Evolutionary conservation across 139 green algal genomes (phyloP), one percentile per base, ranked within the genome.

Genomic region (Picochlorum sp.): DNA sequence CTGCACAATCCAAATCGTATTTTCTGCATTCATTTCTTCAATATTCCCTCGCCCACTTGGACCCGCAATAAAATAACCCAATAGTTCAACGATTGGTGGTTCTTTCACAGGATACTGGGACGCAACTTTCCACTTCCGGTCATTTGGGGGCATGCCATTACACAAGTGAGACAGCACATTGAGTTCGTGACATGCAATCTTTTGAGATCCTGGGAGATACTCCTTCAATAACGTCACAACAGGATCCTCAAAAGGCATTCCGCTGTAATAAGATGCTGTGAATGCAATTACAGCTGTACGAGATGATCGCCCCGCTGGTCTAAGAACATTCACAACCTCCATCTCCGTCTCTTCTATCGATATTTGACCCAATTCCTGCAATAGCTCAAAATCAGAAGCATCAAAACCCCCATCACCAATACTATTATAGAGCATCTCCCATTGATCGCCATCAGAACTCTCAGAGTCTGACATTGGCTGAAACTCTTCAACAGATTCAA

Each of bases 1-100:
- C 68, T 85, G 83, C 30, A 92, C 85, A 63, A 92, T 71, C 84
- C 84, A 92, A 5, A 90, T 18, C 30, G 76, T 74, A 44, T 81
- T 72, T 24, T 62, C 64, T 18, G 16, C 23, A 49, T 58, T 15
- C 54, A 14, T 24, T 34, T 16, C 68, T 66, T 74, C 65, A 55
- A 14, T 18, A 8, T 63, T 49, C 3, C 65, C 73, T n/a, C 44
- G 21, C 10, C 79, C 66, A 10, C 65, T 81, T 45, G 78, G 74
- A 16, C 73, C 77, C 1, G 68, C 74, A 15, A 65, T 11, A 55
- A 92, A 92, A 65, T 86, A 89, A 3, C 75, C 76, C 31, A 92
- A 67, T 34, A 90, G 74, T 3, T 72, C 76, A 23, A 88, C 81
- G 2, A 90, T 62, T 2, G 85, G 83, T 1, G 78, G 73, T 24